Base-by-base conservation (phyloP, 2,329 filamentous ascomycete genomes). In the Chaetomiaceae sp. region DNA sequence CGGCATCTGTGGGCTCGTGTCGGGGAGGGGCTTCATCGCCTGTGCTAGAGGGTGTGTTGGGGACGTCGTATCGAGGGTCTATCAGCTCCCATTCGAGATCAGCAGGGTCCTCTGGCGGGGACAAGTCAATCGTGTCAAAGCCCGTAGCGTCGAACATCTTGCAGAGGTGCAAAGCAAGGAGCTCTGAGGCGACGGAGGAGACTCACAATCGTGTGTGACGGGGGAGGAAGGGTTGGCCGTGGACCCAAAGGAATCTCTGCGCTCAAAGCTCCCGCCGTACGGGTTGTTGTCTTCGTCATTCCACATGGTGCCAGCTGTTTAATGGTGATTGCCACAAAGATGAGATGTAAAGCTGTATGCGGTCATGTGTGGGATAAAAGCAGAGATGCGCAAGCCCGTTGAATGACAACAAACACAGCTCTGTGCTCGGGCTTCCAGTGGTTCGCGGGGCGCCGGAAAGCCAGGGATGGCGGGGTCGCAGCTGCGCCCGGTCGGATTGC, bases 261-360 rank as follows among this genome's bases (percentile, higher is more conserved):
- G 87, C 70, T 94, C 89, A 75, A 95, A 96, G 71, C 89, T 92
- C 65, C 78, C 83, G 60, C 91, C 91, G 68, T 97, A 96, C 5
- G 92, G 92, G 70, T 97, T 97, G 74, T 97, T 97, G 68, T 97
- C 90, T 75, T 97, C 92, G 77, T 97, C 91, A 80, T 96, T 95
- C 92, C 92, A 97, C 92, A 97, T 97, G 63, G 22, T 43, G 48
- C 38, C 20, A 39, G 17, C 14, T 14, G 6, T 45, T 36, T 43
- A 34, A 31, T 12, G 29, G 22, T 37, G 39, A 33, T 22, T 43
- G 31, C 9, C 25, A 53, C 46, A 51, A 40, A 40, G 36, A 44
- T 43, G 36, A 23, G 39, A n/a, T 19, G 20, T 36, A 42, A 40
- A 22, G 43, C 43, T 44, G 39, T 19, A 22, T 37, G 50, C 43